Base-by-base conservation (phyloP, 2,329 filamentous ascomycete species). In the Pseudogymnoascus sp. region DNA sequence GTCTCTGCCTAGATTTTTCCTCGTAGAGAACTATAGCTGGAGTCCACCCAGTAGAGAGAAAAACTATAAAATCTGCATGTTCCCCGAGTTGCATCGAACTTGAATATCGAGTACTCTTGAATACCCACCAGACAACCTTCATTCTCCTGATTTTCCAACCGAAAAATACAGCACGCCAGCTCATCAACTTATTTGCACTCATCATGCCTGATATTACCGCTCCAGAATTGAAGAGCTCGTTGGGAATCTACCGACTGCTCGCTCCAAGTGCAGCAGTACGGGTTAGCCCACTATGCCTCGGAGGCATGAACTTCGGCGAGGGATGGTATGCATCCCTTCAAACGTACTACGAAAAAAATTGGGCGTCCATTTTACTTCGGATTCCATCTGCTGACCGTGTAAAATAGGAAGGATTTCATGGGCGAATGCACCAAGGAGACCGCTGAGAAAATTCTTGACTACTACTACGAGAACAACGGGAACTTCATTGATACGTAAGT, bases 271-370 rank as follows among this genome's bases (percentile, higher is more conserved):
- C 88, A 1, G 80, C 82, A 0, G 79, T 90, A 21, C 79, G 85
- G 33, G 87, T 90, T n/a, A 87, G 84, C 66, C 87, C 87, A 4
- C 73, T 90, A 0, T 85, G 82, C 47, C 79, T 91, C 1, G 87
- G 86, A 10, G 78, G 78, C 62, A 87, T 88, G 84, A 85, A 82
- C 73, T 85, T 89, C 74, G 86, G 86, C 50, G 75, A 83, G 63
- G 76, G 79, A 35, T 87, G 80, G 78, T 73, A 68, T 73, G 60
- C 59, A 23, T 11, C 15, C 8, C 8, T 19, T 26, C 10, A 17
- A 8, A n/a, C n/a, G 15, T 17, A n/a, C 23, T 28, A 11, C 17
- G 5, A 15, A 26, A 9, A 13, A 26, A 21, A 47, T 26, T 26
- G 21, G n/a, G 31, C 4, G n/a, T 50, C 10, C 3, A 2, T 31